Evolutionary conservation across 345 rosid genomes (phyloP).

Genomic region (Arabis hirsuta): DNA sequence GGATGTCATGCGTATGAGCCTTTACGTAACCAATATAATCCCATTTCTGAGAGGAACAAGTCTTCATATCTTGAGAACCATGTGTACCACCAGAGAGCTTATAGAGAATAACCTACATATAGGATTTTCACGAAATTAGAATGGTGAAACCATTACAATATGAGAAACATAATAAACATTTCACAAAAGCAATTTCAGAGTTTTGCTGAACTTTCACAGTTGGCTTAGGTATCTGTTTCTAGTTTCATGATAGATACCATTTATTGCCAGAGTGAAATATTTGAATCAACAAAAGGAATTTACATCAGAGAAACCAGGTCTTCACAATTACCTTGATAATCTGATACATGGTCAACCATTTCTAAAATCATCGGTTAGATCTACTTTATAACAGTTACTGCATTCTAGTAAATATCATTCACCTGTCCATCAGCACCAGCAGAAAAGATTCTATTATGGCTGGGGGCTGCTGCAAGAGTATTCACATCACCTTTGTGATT

Average conservation of each 20-base stretch:
- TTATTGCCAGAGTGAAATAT: neutral
- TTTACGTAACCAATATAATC: constrained; percentile 75
- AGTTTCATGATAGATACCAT: neutral
- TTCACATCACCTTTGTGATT: constrained; percentile 89
- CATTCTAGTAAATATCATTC: constrained; percentile 21
- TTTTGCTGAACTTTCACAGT: neutral
- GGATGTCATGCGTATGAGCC: constrained; percentile 93
- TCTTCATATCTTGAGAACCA: constrained; percentile 45
- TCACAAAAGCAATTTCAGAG: neutral
- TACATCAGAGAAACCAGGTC: neutral
- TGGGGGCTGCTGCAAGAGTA: constrained; percentile 82
- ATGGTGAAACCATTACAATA: neutral
- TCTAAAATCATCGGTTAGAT: constrained; percentile 4
- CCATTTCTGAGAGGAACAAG: constrained; percentile 73
- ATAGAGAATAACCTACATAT: constrained; percentile 75
- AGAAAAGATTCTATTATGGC: constrained; percentile 85
- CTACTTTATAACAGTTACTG: constrained; percentile 1
- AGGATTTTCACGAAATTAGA: constrained; percentile 30
- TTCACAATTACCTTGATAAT: constrained; percentile 10
- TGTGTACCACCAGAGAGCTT: constrained; percentile 57
- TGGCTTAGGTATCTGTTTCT: neutral
- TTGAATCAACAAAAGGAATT: neutral
- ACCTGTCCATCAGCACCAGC: constrained; percentile 99
- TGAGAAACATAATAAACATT: constrained; percentile 1
- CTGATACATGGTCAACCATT: constrained; percentile 1